phyloP scores from a whole-genome alignment of 1,139 yeast genomes.

The Yamadazyma atmosphaerica region DNA sequence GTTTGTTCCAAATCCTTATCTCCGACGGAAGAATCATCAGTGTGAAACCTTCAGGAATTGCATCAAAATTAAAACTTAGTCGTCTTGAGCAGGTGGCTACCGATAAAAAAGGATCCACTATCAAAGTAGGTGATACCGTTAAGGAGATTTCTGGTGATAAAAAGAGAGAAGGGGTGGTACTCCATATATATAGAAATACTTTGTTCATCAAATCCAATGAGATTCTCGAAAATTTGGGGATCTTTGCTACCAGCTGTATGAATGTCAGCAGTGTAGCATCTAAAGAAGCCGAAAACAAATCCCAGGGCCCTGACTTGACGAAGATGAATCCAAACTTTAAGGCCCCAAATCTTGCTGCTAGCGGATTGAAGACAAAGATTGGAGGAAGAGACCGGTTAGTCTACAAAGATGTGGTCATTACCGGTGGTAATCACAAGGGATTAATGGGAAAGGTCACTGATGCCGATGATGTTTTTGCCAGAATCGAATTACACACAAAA shows the following conservation, averaged over 20 bases:
- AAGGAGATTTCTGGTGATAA: conserved; percentile 67
- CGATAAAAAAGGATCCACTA: conserved; percentile 80
- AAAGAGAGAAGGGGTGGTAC: conserved; percentile 78
- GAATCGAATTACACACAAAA: conserved; percentile 92
- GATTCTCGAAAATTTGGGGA: conserved; percentile 84
- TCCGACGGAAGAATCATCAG: conserved; percentile 78
- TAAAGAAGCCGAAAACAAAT: conserved; percentile 63
- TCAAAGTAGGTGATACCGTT: conserved; percentile 88
- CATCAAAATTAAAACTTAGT: conserved; percentile 64
- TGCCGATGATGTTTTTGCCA: conserved; percentile 86
- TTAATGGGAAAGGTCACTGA: conserved; percentile 91
- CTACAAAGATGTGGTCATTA: conserved; percentile 82
- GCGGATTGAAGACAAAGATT: conserved; percentile 54
- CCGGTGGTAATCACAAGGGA: conserved; percentile 92
- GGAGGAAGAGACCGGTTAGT: conserved; percentile 81
- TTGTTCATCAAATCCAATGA: conserved; percentile 81
- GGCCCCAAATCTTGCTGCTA: conserved; percentile 40
- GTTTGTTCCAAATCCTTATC: conserved; percentile 75
- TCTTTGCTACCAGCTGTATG: conserved; percentile 75
- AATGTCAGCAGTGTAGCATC: conserved; percentile 84
- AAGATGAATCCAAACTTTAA: conserved; percentile 85
- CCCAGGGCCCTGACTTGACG: conserved; percentile 65
- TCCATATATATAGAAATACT: conserved; percentile 80
- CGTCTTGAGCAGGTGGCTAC: conserved; percentile 82
- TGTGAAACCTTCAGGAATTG: conserved; percentile 76